Percentiles rank a stretch among this genome's conserved stretches.
phyloP scores from a whole-genome alignment of 768 basidiomycete genomes.

The Porphyrellus cyaneotinctus region DNA sequence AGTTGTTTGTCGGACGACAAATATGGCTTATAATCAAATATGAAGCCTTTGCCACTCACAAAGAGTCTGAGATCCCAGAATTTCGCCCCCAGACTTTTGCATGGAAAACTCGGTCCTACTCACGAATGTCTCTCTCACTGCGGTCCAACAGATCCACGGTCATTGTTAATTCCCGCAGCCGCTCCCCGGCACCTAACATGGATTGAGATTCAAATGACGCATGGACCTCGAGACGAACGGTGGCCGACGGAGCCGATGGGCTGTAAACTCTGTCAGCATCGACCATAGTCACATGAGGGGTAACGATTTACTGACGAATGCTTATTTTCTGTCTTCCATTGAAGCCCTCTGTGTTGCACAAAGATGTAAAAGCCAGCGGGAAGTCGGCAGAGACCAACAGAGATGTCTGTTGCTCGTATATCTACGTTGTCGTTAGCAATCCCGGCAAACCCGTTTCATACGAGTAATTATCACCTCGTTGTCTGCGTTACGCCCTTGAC shows the following conservation, averaged over 20 bases:
- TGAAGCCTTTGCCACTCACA: not conserved
- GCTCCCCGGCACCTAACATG: not conserved
- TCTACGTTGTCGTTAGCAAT: too few relatives aligned
- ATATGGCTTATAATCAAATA: not conserved
- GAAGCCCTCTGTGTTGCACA: not conserved
- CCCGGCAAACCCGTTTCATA: too few relatives aligned
- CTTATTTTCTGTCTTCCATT: not conserved
- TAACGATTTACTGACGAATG: too few relatives aligned
- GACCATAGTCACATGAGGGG: too few relatives aligned
- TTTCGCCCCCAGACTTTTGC: not conserved
- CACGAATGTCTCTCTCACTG: not conserved
- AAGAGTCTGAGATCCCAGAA: too few relatives aligned
- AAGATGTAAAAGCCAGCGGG: not conserved
- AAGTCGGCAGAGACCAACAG: too few relatives aligned
- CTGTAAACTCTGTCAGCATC: too few relatives aligned
- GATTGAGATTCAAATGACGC: not conserved
- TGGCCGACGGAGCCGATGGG: not conserved
- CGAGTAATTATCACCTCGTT: too few relatives aligned
- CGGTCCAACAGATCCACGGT: not conserved
- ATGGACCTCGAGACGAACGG: not conserved
- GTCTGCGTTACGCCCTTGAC: too few relatives aligned
- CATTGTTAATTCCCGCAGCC: not conserved
- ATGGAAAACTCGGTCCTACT: not conserved
- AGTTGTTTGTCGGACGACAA: not conserved
- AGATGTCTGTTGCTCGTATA: too few relatives aligned